phyloP scores from a whole-genome alignment of 371 early-diverging fungal genomes.

The Lichtheimia ramosa region DNA sequence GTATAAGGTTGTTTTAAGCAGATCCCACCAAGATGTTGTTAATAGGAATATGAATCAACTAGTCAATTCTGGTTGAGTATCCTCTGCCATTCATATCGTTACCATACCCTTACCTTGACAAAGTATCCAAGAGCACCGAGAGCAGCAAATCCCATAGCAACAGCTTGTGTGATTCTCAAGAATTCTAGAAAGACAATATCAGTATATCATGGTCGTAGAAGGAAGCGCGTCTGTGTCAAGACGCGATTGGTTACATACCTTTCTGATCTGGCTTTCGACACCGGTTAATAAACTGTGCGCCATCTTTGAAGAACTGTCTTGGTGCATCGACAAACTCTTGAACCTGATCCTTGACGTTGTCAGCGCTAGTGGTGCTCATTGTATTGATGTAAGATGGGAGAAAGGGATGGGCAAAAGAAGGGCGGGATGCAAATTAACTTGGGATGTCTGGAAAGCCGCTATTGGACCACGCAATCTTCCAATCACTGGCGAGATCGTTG shows the following conservation, averaged over 20 bases:
- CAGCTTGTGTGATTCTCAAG: slow-evolving; percentile 89
- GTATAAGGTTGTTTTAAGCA: slow-evolving; percentile 39
- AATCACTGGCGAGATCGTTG: no score
- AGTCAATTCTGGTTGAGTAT: neutral
- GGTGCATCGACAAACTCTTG: slow-evolving; percentile 80
- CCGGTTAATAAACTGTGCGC: slow-evolving; percentile 85
- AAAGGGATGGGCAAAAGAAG: neutral
- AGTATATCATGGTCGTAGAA: no score
- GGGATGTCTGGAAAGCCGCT: no score
- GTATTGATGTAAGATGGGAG: neutral
- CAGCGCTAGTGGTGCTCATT: slow-evolving; percentile 12
- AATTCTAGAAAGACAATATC: slow-evolving; percentile 66
- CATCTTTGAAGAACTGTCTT: slow-evolving; percentile 89
- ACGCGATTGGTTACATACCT: slow-evolving; percentile 53
- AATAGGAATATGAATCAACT: slow-evolving; percentile 98
- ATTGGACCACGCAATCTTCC: no score
- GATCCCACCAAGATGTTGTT: slow-evolving; percentile 96
- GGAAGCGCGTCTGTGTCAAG: no score
- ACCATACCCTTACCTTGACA: slow-evolving; percentile 73
- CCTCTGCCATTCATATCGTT: neutral
- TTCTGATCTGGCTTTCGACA: slow-evolving; percentile 96
- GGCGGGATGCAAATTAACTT: neutral
- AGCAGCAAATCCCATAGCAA: slow-evolving; percentile 95
- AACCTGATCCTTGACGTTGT: slow-evolving; percentile 46
- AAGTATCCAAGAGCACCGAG: slow-evolving; percentile 98